A percentile compares a stretch with the other conserved stretches of the same genome.
phyloP scores from a whole-genome alignment of 306 rosid genomes.

The Ochetophila trinervis region DNA sequence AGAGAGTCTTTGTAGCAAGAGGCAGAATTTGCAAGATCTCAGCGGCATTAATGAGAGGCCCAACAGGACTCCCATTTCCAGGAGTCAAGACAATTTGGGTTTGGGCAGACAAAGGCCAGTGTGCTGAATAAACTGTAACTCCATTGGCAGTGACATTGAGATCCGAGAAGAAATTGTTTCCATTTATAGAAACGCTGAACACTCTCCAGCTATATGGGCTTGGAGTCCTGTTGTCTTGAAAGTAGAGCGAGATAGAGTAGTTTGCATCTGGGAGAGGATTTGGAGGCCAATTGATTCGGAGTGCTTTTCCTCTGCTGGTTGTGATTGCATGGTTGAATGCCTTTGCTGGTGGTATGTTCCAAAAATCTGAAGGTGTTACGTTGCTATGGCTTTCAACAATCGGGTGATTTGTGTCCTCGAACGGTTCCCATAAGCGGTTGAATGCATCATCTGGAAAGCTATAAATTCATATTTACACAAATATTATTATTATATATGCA shows the following conservation, averaged over 20 bases:
- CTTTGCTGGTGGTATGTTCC: slow-evolving; percentile 73
- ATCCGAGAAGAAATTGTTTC: slow-evolving; percentile 40
- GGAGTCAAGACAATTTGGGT: slow-evolving; percentile 56
- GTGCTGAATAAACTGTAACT: slow-evolving; percentile 53
- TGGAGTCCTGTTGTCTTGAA: slow-evolving; percentile 72
- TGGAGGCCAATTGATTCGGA: slow-evolving; percentile 66
- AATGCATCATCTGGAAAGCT: slow-evolving; percentile 87
- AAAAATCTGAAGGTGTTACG: slow-evolving; percentile 53
- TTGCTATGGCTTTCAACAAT: slow-evolving; percentile 37
- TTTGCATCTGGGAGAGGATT: slow-evolving; percentile 43
- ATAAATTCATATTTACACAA: slow-evolving; percentile 31
- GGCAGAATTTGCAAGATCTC: slow-evolving; percentile 71
- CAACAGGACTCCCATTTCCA: slow-evolving; percentile 37
- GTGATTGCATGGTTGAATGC: slow-evolving; percentile 47
- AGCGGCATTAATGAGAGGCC: slow-evolving; percentile 79
- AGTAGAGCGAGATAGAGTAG: slow-evolving; percentile 77
- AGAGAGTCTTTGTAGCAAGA: slow-evolving; percentile 53
- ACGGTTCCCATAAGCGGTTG: slow-evolving; percentile 83
- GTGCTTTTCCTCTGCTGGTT: slow-evolving; percentile 54
- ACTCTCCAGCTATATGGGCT: slow-evolving; percentile 79
- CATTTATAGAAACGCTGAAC: slow-evolving; percentile 58
- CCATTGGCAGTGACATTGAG: slow-evolving; percentile 66
- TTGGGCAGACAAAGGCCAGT: slow-evolving; percentile 75
- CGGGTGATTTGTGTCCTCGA: slow-evolving; percentile 51
- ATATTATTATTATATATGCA: background rate